These are phyloP conservation scores for Diospyros kaki DNA, from an alignment of 148 eudicot genomes.

Conservation along the genomic window DNA sequence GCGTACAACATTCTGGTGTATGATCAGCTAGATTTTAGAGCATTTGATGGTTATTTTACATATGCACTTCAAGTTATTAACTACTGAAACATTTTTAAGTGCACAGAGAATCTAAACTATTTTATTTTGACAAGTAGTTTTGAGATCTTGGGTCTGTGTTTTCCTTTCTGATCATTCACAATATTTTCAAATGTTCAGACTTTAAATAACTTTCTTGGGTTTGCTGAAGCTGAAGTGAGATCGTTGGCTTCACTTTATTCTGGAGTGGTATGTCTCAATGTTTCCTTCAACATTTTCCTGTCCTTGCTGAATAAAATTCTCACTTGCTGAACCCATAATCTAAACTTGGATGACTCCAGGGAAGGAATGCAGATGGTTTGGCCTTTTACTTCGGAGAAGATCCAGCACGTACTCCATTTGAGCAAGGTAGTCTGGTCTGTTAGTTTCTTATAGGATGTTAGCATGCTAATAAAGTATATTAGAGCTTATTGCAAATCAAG, in stretches of 20 bases:
- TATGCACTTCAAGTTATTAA: no score
- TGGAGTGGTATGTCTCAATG: constrained; percentile 56
- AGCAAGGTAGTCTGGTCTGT: constrained; percentile 59
- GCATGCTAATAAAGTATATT: neutral
- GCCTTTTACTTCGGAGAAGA: constrained; percentile 94
- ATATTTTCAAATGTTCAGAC: constrained; percentile 30
- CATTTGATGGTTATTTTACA: neutral
- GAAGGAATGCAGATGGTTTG: constrained; percentile 82
- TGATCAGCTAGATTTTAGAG: neutral
- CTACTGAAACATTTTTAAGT: no score
- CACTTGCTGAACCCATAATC: neutral
- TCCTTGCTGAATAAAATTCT: neutral
- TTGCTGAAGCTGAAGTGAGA: constrained; percentile 85
- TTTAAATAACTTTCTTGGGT: constrained; percentile 62
- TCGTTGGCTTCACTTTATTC: constrained; percentile 74
- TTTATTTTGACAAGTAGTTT: neutral
- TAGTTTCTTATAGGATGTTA: neutral
- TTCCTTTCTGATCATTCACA: constrained; percentile 14
- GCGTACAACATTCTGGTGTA: neutral
- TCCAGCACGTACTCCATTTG: constrained; percentile 86
- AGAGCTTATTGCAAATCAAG: neutral
- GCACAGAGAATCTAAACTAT: neutral
- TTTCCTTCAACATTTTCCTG: neutral
- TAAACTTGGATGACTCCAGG: constrained; percentile 41
- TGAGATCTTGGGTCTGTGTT: neutral